These are phyloP conservation scores for Talaromyces sp. DNA, from an alignment of 2,329 filamentous ascomycete species.

Conservation along the genomic window DNA sequence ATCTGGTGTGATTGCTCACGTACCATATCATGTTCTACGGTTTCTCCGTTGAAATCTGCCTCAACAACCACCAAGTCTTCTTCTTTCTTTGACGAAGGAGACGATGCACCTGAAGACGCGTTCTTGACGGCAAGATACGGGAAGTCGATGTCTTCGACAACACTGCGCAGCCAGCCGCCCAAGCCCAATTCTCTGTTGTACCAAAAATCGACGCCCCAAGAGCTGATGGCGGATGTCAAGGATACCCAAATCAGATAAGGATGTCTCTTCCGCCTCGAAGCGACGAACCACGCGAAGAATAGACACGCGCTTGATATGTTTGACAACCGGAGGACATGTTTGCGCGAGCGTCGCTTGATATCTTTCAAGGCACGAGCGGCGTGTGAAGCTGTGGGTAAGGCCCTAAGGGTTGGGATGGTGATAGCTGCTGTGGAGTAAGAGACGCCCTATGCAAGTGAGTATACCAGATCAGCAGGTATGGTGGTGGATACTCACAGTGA, in stretches of 20 bases:
- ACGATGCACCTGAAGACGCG: conserved; percentile 16
- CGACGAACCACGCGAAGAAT: conserved; percentile 72
- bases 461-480: background rate
- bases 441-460: conserved; percentile 62
- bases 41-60: conserved; percentile 45
- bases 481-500: conserved; percentile 67
- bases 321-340: conserved; percentile 65
- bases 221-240: conserved; percentile 52
- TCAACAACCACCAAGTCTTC: conserved; percentile 38
- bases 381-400: conserved; percentile 70
- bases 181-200: conserved; percentile 64
- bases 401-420: conserved; percentile 74
- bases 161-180: conserved; percentile 29
- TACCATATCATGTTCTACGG: conserved; percentile 43
- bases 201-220: conserved; percentile 62
- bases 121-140: conserved; percentile 20
- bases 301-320: conserved; percentile 68
- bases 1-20: conserved; percentile 39
- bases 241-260: conserved; percentile 88
- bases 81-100: conserved; percentile 33
- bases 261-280: conserved; percentile 71
- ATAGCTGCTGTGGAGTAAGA: conserved; percentile 79
- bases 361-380: conserved; percentile 69
- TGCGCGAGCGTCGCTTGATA: conserved; percentile 60
- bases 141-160: conserved; percentile 44